A percentile compares a stretch with the other conserved stretches of the same genome.
These are phyloP conservation scores for Lentinus tigrinus DNA, from an alignment of 768 basidiomycete species.

Conservation along the genomic window DNA sequence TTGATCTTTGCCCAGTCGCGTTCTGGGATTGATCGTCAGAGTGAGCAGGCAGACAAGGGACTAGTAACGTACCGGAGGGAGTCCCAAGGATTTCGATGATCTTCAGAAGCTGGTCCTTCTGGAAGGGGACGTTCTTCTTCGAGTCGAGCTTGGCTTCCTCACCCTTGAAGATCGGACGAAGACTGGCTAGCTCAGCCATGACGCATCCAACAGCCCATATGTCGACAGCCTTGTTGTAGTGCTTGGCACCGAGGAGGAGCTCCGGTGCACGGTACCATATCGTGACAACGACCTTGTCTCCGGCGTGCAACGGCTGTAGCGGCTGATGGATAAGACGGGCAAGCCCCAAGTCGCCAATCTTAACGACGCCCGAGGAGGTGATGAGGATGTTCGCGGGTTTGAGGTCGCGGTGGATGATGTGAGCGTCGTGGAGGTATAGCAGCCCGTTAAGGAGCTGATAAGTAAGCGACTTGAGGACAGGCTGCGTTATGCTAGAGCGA, in stretches of 20 bases:
- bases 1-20: conserved; percentile 84
- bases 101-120: conserved; percentile 90
- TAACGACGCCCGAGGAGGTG: conserved; percentile 83
- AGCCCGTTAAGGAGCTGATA: conserved; percentile 95
- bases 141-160: conserved; percentile 97
- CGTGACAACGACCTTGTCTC: conserved; percentile 98
- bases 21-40: conserved; percentile 41
- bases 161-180: conserved; percentile 97
- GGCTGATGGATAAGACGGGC: conserved; percentile 91
- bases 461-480: conserved; percentile 88
- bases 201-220: conserved; percentile 99
- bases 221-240: conserved; percentile 96
- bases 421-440: conserved; percentile 90
- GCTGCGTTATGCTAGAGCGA: conserved; percentile 67
- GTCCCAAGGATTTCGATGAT: conserved; percentile 96
- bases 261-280: conserved; percentile 99
- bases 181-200: conserved; percentile 89
- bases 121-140: conserved; percentile 97
- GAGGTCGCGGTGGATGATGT: conserved; percentile 95
- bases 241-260: conserved; percentile 91
- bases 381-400: conserved; percentile 99
- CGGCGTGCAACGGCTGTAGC: conserved; percentile 85
- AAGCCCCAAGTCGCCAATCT: conserved; percentile 97
- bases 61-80: conserved; percentile 61
- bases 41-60: not conserved